Conservation (phyloP, 75 land plant genomes). For the Chamaecyparis obtusa region DNA sequence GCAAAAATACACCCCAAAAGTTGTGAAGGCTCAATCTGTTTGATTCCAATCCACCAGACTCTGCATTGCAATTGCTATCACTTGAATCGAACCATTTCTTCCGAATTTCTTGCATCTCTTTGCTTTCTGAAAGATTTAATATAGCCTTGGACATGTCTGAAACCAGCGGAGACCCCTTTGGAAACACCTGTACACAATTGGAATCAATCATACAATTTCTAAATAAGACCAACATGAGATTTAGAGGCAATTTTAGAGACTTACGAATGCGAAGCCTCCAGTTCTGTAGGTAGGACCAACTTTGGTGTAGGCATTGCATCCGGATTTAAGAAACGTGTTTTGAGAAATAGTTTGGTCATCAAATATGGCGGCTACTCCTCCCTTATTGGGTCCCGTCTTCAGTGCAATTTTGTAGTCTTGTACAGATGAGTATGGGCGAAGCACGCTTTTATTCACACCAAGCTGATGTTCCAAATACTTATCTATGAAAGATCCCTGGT, state of each 20-base stretch:
- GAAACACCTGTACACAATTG: slow-evolving; percentile 44
- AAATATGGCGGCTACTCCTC: slow-evolving; percentile 41
- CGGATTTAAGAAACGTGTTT: slow-evolving; percentile 9
- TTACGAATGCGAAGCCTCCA: slow-evolving; percentile 27
- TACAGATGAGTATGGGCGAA: slow-evolving; percentile 12
- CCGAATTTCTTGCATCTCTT: too few species aligned
- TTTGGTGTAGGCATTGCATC: not conserved
- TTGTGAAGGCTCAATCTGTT: slow-evolving; percentile 25
- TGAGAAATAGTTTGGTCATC: slow-evolving; percentile 22
- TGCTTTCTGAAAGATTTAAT: not conserved
- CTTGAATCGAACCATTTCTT: slow-evolving; percentile 17
- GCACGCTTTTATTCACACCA: slow-evolving; percentile 18
- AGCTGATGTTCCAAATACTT: not conserved
- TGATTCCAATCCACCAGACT: slow-evolving; percentile 14
- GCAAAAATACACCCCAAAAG: slow-evolving; percentile 28
- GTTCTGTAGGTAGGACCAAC: slow-evolving; percentile 13
- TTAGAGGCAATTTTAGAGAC: not conserved
- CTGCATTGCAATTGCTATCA: slow-evolving; percentile 21
- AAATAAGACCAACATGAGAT: not conserved
- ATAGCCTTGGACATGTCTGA: slow-evolving; percentile 50
- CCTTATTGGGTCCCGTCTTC: not conserved
- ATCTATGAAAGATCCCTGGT: too few species aligned
- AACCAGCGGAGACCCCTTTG: slow-evolving; percentile 60
- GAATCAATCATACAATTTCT: not conserved
- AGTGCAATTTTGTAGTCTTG: slow-evolving; percentile 23